Evolutionary conservation across 164 flowering plant species (phyloP).

Genomic region (Nelumbo lutea): DNA sequence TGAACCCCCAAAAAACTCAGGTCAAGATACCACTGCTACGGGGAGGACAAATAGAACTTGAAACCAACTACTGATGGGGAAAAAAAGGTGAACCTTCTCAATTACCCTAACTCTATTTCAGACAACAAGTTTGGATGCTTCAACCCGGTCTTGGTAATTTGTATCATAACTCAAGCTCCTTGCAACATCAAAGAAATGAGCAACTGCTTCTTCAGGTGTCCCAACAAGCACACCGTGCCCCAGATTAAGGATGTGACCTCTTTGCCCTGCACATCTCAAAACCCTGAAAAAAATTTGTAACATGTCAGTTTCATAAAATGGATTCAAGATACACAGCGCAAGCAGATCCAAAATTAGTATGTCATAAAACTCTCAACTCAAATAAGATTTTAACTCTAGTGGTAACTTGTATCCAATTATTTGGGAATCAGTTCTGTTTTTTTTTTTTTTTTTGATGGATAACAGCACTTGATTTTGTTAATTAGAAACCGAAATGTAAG

Average conservation of each 20-base stretch:
- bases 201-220: constrained; percentile 97
- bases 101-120: constrained; percentile 7
- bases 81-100: background rate
- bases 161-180: constrained; percentile 55
- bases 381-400: no score
- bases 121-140: constrained; percentile 24
- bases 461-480: no score
- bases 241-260: constrained; percentile 86
- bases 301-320: constrained; percentile 2
- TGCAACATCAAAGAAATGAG: constrained; percentile 88
- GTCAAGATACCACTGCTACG: background rate
- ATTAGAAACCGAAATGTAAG: no score
- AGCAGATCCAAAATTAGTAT: background rate
- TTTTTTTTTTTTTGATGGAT: no score
- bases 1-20: background rate
- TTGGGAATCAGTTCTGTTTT: no score
- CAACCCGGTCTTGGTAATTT: constrained; percentile 14
- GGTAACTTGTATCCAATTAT: no score
- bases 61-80: background rate
- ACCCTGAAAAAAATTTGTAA: constrained; percentile 51
- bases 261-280: constrained; percentile 79
- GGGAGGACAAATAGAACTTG: background rate
- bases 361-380: no score
- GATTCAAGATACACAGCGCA: constrained; percentile 1
- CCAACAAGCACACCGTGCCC: constrained; percentile 98